Evolutionary conservation across 1,284 basidiomycete species (phyloP).

Genomic region (Macrocystidia cucumis): DNA sequence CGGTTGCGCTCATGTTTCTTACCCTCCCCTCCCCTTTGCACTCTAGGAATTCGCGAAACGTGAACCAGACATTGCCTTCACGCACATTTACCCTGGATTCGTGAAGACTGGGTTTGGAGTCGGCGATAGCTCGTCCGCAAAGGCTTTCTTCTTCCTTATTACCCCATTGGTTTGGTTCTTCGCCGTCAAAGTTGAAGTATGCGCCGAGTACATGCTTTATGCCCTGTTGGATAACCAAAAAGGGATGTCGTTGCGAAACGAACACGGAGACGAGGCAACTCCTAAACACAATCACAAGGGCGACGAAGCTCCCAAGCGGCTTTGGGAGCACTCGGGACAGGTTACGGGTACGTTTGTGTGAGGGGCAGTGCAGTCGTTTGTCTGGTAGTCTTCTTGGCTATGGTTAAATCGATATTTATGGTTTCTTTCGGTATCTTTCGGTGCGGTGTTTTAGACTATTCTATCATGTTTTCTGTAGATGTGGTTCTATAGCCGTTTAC

Average conservation of each 20-base stretch:
- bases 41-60: conserved; percentile 25
- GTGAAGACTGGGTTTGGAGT: conserved; percentile 17
- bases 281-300: too few relatives aligned
- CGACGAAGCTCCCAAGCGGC: too few relatives aligned
- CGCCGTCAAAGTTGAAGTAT: conserved; percentile 16
- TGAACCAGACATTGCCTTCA: conserved; percentile 27
- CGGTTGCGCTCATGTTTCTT: too few relatives aligned
- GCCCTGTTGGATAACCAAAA: conserved; percentile 5
- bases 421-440: too few relatives aligned
- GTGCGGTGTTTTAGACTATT: too few relatives aligned
- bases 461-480: too few relatives aligned
- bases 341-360: too few relatives aligned
- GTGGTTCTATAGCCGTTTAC: too few relatives aligned
- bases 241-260: neutral
- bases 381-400: too few relatives aligned
- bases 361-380: too few relatives aligned
- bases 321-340: too few relatives aligned
- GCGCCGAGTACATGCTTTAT: conserved; percentile 23
- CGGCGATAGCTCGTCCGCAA: conserved; percentile 14
- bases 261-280: conserved; percentile 9
- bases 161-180: conserved; percentile 11
- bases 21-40: neutral
- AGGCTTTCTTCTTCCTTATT: conserved; percentile 10
- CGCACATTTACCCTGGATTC: conserved; percentile 22
- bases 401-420: too few relatives aligned